Percentiles rank a stretch among this genome's conserved stretches.
Conservation (phyloP, 1,139 yeast genomes). For the Lodderomyces pseudojiufengensis region DNA sequence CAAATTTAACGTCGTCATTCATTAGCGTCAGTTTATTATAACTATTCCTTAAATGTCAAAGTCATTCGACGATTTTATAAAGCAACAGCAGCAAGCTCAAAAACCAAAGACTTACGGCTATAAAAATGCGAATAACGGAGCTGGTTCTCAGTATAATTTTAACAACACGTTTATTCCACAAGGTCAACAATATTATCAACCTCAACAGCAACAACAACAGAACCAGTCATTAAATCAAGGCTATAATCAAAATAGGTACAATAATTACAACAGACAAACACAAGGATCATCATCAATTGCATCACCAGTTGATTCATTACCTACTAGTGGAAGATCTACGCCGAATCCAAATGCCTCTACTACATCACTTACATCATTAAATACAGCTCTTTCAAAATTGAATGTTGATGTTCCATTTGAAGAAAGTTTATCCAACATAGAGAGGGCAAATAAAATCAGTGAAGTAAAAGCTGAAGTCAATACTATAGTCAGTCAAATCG, state of each 20-base stretch:
- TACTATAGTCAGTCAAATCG: slow-evolving; percentile 48
- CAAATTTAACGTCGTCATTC: too few species aligned
- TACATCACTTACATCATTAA: slow-evolving; percentile 68
- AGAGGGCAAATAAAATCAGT: slow-evolving; percentile 53
- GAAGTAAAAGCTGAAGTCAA: slow-evolving; percentile 66
- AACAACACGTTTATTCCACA: slow-evolving; percentile 6
- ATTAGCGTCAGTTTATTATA: too few species aligned
- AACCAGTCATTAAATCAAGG: slow-evolving; percentile 11
- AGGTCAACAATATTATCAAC: slow-evolving; percentile 3
- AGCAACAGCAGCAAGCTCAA: slow-evolving; percentile 23
- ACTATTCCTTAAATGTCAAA: slow-evolving; percentile 16
- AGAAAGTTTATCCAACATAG: slow-evolving; percentile 53
- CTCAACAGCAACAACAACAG: slow-evolving; percentile 7
- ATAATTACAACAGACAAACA: slow-evolving; percentile 8
- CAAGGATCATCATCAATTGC: slow-evolving; percentile 14
- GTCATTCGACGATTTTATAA: slow-evolving; percentile 28
- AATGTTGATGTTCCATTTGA: slow-evolving; percentile 62
- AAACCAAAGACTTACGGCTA: slow-evolving; percentile 24
- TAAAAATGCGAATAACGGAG: slow-evolving; percentile 13
- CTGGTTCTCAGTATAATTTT: slow-evolving; percentile 12
- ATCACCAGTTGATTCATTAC: slow-evolving; percentile 34
- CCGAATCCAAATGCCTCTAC: slow-evolving; percentile 48
- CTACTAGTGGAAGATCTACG: slow-evolving; percentile 40
- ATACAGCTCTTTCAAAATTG: slow-evolving; percentile 65
- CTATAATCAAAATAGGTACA: slow-evolving; percentile 11